Base-by-base conservation (phyloP, 2,329 filamentous ascomycete species). In the Plectosphaerella cucumerina region DNA sequence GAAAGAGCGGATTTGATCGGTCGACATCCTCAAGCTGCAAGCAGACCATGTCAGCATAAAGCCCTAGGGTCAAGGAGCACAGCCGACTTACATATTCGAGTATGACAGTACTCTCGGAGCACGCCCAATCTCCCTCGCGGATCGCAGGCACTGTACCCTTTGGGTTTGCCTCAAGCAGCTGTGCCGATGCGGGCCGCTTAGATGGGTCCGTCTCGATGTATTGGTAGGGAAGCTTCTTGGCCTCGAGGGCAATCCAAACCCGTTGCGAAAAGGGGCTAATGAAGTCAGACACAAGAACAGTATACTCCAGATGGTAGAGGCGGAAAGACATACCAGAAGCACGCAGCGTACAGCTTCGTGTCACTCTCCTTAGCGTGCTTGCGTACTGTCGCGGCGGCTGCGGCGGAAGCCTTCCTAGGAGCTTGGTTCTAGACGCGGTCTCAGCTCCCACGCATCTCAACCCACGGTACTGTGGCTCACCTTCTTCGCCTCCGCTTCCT, bases 121-220 rank as follows among this genome's bases (percentile, higher is more conserved):
- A 90, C 0, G 85, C 84, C 89, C 89, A 96, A 55, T 89, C 82
- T 11, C 86, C 87, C 65, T 94, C 86, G 37, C 84, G 77, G 52
- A 96, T 77, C 9, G 85, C 87, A 8, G 90, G 90, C 3, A 95
- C 87, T 8, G 89, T 73, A 1, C 88, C 88, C 49, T 85, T 76
- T 2, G 88, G 87, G 58, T 91, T 93, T 47, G 90, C 82, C 56
- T 90, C 87, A 21, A 91, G 75, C 26, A 93, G 72, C 14, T 67
- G 63, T 41, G 65, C 63, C 9, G 82, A 62, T 22, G 64, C 65
- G 4, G 84, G 87, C 55, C 88, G 87, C 58, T 85, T 82, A 63
- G 89, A 91, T 8, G 89, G 87, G 61, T 95, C 87, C 44, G 90
- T 84, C 68, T 96, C 90, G 59, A 90, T 85, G 67, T 95, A 96